Evolutionary conservation across 352 stramenopile species (phyloP), one percentile per base, ranked within the genome.

Genomic region (Pseudoperonospora humuli): DNA sequence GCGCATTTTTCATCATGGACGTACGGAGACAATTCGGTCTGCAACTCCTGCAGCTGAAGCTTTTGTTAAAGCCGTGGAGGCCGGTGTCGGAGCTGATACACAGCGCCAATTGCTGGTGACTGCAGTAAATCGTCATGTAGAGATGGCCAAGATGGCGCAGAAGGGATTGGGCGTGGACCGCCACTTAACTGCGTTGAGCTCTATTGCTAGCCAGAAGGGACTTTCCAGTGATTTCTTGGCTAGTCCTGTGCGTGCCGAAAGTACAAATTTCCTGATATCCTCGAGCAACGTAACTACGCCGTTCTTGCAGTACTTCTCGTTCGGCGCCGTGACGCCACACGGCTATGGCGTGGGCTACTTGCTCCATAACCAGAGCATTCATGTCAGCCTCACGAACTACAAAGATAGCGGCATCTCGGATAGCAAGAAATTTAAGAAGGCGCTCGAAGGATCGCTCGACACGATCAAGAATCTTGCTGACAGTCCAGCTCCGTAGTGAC

Each of bases 11-110:
- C 81, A 89, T 47, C 86, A 95, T 48, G 89, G 89, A 23, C 83
- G 89, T 27, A 97, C 89, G 19, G 89, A 97, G 59, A 96, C 82
- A 5, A 97, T 97, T 50, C 82, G 89, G 10, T 89, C 76, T 21
- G 73, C 76, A 28, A 93, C 83, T 18, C 75, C 73, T 35, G 75
- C 77, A 3, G 75, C 76, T 5, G 67, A 81, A 2, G 75, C 55
- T 15, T 93, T 93, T 46, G 70, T 87, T 18, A 62, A 72, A 42
- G 52, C 73, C 6, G 77, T 90, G 11, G 62, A 71, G 13, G 58
- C 50, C 21, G 61, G 65, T 21, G 57, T 52, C 10, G 61, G 63
- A 19, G 61, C 60, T 24, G 64, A 39, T 5, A 67, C 64, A 7
- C 79, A 90, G 54, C 74, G 74, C 17, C 68, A 83, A 39, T 50